These are phyloP conservation scores for Carex kokanica DNA, from an alignment of 176 grass and related monocot genomes.

Conservation along the genomic window DNA sequence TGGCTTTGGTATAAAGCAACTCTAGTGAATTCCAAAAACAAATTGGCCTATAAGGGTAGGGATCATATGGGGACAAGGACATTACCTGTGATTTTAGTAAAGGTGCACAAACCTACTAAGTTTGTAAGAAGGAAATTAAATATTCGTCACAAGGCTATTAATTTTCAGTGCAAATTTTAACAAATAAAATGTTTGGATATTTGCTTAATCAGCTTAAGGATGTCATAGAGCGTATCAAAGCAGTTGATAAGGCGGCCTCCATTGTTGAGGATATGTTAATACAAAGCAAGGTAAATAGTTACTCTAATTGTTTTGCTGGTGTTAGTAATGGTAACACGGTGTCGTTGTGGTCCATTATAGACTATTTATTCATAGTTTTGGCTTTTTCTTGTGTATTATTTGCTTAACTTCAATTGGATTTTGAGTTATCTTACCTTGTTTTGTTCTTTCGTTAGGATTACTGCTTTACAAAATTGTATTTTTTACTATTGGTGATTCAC, in stretches of 20 bases:
- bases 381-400: background rate
- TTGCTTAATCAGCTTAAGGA: constrained; percentile 58
- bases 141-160: background rate
- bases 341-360: background rate
- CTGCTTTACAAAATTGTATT: constrained; percentile 20
- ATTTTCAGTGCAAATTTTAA: background rate
- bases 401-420: background rate
- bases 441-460: constrained; percentile 12
- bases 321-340: background rate
- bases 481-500: constrained; percentile 15
- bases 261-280: constrained; percentile 89
- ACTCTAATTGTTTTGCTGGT: background rate
- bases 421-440: constrained; percentile 16
- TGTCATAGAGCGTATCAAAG: constrained; percentile 75
- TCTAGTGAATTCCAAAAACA: background rate
- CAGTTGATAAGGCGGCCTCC: constrained; percentile 77
- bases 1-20: background rate
- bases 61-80: background rate
- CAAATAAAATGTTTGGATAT: constrained; percentile 26
- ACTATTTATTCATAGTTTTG: background rate
- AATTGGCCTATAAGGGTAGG: background rate
- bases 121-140: background rate
- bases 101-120: background rate
- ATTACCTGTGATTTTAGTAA: background rate
- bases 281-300: constrained; percentile 36